Evolutionary conservation across 108 stramenopile species (phyloP).

Genomic region (Asterionellopsis glacialis): DNA sequence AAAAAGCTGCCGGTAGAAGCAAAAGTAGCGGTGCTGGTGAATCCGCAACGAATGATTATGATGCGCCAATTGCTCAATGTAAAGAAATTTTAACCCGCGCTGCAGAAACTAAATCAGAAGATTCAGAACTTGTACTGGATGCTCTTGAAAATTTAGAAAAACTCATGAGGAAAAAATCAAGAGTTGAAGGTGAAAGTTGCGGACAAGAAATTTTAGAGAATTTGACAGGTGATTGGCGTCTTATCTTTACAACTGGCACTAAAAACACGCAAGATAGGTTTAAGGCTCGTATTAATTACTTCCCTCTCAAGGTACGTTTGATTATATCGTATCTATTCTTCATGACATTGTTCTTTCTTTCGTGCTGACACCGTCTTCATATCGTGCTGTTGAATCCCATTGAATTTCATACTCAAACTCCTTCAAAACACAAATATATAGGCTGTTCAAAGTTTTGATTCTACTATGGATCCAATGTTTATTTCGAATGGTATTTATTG

Average conservation of each 20-base stretch:
- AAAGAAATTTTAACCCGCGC: conserved; percentile 52
- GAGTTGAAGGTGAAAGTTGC: conserved; percentile 22
- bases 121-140: conserved; percentile 58
- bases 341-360: too few species aligned
- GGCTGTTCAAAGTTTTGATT: conserved; percentile 81
- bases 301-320: conserved; percentile 54
- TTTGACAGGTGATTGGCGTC: conserved; percentile 75
- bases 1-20: too few species aligned
- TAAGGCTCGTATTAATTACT: conserved; percentile 80
- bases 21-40: background rate
- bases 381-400: too few species aligned
- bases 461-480: conserved; percentile 33
- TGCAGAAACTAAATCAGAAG: conserved; percentile 75
- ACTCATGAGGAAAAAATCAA: conserved; percentile 54
- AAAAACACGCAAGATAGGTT: conserved; percentile 67
- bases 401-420: too few species aligned
- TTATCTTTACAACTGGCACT: conserved; percentile 92
- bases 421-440: too few species aligned
- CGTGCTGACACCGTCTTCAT: too few species aligned
- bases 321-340: too few species aligned
- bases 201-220: conserved; percentile 41
- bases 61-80: background rate
- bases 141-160: conserved; percentile 67
- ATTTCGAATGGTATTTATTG: conserved; percentile 85
- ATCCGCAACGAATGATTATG: background rate